Evolutionary conservation across 176 grass and related monocot species (phyloP), one percentile per base, ranked within the genome.

Genomic region (Lolium perenne): DNA sequence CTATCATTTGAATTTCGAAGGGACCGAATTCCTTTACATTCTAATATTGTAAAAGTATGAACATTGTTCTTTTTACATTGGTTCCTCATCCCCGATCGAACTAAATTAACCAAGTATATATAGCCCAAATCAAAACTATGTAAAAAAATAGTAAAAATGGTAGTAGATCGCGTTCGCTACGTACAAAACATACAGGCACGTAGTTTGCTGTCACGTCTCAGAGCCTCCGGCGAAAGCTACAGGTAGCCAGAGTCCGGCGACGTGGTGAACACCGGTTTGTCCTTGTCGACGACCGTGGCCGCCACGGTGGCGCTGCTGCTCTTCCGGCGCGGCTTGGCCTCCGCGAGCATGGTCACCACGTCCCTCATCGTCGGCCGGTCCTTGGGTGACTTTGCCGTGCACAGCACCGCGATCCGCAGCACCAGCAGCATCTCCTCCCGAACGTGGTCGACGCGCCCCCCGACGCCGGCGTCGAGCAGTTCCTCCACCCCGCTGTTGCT

Each of bases 381-480:
- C 87, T 98, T 95, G 7, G 97, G 97, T 0, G 87, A 94, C 91
- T 93, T 94, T 25, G 88, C 90, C 17, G 97, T 96, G 88, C 97
- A 98, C 15, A 94, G 88, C 38, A 98, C 97, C 3, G 97, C 94
- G 57, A 94, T 88, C 2, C 97, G 88, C 73, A 98, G 85, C 59
- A 98, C 97, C 35, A 95, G 90, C 49, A 98, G 84, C 97, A 98
- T 96, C 88, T 96, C 97, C 86, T 98, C 97, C 48, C 88, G 67
- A 25, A 98, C 88, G 76, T 98, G 94, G 61, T 98, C 97, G 18
- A 89, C 87, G 20, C 78, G 48, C 1, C 93, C 97, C 0, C 97
- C 97, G 23, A 91, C 85, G 45, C 60, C 65, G 20, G 86, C 82
- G 82, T 96, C 97, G 38, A 98, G 94, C 58, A 95, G 74, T 49